A percentile compares a stretch with the other conserved stretches of the same genome.
phyloP scores from a whole-genome alignment of 208 protist species.

The Porcisia hertigi region DNA sequence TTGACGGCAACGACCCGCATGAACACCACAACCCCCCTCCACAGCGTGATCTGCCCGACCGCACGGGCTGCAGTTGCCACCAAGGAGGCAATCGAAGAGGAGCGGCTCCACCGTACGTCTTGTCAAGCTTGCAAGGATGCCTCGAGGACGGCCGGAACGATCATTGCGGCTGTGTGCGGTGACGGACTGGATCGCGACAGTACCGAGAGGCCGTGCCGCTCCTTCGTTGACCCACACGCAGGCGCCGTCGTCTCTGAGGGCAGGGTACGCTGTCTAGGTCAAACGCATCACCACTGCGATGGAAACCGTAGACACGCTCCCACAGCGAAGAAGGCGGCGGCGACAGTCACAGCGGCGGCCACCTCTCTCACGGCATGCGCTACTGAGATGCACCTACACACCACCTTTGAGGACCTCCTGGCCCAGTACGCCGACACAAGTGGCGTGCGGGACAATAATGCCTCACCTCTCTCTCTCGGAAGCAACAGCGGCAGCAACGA shows the following conservation, averaged over 20 bases:
- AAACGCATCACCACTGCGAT: neutral
- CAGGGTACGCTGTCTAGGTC: neutral
- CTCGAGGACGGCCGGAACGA: neutral
- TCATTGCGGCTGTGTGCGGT: neutral
- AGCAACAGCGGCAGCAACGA: slow-evolving; percentile 17
- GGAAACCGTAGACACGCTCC: neutral
- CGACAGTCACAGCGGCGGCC: neutral
- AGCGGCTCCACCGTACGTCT: slow-evolving; percentile 45
- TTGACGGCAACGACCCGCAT: slow-evolving; percentile 13
- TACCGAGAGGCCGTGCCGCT: neutral
- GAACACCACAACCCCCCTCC: slow-evolving; percentile 30
- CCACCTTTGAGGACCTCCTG: neutral
- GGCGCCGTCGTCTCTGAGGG: neutral
- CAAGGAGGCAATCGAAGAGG: slow-evolving; percentile 38
- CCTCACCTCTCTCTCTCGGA: neutral
- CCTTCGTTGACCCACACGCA: too few relatives aligned
- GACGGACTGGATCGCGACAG: neutral
- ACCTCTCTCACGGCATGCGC: neutral
- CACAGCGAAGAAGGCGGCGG: neutral
- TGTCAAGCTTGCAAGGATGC: slow-evolving; percentile 26
- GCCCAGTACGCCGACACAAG: neutral
- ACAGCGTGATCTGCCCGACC: slow-evolving; percentile 34
- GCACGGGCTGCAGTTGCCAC: slow-evolving; percentile 25
- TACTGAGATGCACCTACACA: neutral
- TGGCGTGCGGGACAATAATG: neutral